phyloP scores from a whole-genome alignment of 139 green algal species.

The Chlamydomonas schloesseri region DNA sequence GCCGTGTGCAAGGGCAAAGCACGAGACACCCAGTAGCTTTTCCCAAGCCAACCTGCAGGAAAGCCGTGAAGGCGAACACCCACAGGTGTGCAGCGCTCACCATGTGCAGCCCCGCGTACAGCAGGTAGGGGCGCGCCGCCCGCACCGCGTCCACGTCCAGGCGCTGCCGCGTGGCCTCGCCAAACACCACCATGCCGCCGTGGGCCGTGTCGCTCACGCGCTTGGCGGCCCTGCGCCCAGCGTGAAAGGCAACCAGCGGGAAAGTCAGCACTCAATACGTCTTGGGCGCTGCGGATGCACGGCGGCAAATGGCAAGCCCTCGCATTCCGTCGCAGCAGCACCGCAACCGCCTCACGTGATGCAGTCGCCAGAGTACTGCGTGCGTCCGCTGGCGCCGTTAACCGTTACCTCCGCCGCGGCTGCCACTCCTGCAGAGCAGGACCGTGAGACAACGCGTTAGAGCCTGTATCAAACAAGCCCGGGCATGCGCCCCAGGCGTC shows the following conservation, averaged over 20 bases:
- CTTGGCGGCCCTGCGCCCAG: background rate
- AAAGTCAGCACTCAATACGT: no score
- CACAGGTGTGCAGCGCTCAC: no score
- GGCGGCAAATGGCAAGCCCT: no score
- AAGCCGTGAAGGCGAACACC: no score
- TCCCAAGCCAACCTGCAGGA: no score
- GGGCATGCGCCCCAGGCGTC: no score
- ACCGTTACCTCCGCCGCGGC: background rate
- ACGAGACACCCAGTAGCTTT: no score
- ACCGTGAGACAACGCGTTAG: background rate
- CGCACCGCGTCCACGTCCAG: constrained; percentile 26
- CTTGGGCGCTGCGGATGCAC: no score
- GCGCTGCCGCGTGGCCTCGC: constrained; percentile 26
- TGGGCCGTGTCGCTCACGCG: constrained; percentile 34
- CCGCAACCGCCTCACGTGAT: background rate
- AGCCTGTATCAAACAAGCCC: no score
- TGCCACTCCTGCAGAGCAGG: background rate
- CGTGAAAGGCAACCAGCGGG: no score
- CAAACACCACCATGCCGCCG: constrained; percentile 41
- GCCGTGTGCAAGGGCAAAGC: no score
- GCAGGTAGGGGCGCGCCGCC: background rate
- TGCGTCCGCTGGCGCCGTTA: constrained; percentile 3
- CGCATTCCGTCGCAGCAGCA: no score
- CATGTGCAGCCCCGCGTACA: constrained; percentile 23
- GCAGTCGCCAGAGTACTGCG: background rate